These are phyloP conservation scores for Juglanconis sp. DNA, from an alignment of 2,329 filamentous ascomycete genomes.

Conservation along the genomic window DNA sequence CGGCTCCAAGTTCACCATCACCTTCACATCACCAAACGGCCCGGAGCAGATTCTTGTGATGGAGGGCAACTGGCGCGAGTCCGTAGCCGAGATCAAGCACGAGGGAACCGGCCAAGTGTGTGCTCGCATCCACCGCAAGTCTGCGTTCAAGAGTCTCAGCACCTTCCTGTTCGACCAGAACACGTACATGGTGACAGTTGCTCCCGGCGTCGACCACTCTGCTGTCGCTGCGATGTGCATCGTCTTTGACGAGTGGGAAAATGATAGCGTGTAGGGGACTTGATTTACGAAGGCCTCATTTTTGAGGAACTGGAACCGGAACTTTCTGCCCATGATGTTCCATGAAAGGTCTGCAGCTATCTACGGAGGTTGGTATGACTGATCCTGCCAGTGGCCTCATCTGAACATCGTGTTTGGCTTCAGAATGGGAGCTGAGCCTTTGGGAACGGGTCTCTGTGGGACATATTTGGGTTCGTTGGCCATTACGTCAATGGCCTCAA, in stretches of 20 bases:
- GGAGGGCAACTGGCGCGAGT: constrained; percentile 60
- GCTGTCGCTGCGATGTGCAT: constrained; percentile 66
- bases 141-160: constrained; percentile 46
- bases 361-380: too few species aligned
- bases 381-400: too few species aligned
- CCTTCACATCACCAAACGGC: constrained; percentile 49
- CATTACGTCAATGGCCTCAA: too few species aligned
- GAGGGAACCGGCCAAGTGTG: constrained; percentile 47
- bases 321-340: too few species aligned
- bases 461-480: too few species aligned
- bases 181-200: constrained; percentile 62
- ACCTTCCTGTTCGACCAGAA: constrained; percentile 60
- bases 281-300: too few species aligned
- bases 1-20: constrained; percentile 52
- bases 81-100: constrained; percentile 54
- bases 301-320: too few species aligned
- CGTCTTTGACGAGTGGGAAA: constrained; percentile 64
- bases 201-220: constrained; percentile 63
- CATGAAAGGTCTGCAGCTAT: too few species aligned
- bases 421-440: too few species aligned
- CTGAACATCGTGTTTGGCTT: too few species aligned
- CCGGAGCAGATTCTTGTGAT: constrained; percentile 47
- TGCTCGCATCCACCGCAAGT: constrained; percentile 56
- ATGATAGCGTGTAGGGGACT: constrained; percentile 31
- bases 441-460: too few species aligned